Conservation (phyloP, 768 basidiomycete species). For the Lactarius hengduanensis region DNA sequence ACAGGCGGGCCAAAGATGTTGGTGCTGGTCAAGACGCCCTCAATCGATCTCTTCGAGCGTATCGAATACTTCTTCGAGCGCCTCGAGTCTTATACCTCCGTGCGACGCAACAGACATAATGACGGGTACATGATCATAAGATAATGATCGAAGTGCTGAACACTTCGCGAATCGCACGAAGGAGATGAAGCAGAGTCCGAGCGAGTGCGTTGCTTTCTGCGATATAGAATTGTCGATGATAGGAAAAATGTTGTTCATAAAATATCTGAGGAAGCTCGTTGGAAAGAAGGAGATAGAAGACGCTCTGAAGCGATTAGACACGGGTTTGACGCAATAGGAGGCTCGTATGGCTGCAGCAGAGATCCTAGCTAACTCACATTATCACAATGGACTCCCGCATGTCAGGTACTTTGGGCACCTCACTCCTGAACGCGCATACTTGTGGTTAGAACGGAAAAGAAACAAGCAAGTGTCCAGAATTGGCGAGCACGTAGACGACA, state of each 20-base stretch:
- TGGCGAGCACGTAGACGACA: not conserved
- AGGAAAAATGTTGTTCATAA: too few species aligned
- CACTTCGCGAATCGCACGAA: too few species aligned
- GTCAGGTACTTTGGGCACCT: too few species aligned
- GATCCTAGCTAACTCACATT: not conserved
- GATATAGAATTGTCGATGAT: too few species aligned
- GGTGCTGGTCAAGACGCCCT: not conserved
- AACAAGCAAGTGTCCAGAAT: too few species aligned
- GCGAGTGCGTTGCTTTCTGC: too few species aligned
- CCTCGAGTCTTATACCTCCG: not conserved
- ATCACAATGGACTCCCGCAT: not conserved
- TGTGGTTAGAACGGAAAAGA: too few species aligned
- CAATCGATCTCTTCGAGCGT: not conserved
- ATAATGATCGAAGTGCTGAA: too few species aligned
- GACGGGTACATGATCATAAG: not conserved
- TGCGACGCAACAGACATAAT: not conserved
- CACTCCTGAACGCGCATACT: too few species aligned
- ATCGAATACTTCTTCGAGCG: not conserved
- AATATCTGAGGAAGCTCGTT: not conserved
- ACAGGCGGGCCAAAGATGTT: not conserved
- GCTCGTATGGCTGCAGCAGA: not conserved
- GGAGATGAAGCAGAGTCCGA: too few species aligned
- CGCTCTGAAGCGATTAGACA: not conserved
- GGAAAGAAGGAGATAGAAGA: not conserved
- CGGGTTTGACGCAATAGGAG: not conserved